Evolutionary conservation across 495 filamentous ascomycete species (phyloP), one percentile per base, ranked within the genome.

Genomic region (Aspergillus homomorphus): DNA sequence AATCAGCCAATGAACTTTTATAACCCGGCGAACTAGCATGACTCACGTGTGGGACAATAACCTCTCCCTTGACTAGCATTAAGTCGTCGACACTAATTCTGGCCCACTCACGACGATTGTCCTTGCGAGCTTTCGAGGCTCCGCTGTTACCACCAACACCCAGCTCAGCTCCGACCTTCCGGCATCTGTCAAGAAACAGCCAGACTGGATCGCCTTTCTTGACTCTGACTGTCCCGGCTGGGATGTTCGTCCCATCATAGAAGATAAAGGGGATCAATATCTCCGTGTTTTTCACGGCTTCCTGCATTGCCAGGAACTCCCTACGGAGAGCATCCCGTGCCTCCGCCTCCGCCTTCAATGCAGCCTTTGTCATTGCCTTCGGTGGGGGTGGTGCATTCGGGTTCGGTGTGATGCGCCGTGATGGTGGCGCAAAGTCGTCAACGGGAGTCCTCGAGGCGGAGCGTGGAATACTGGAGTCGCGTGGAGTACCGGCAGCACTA

Each of bases 181-280:
- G 77, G 61, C 90, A 92, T 61, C 89, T 84, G 69, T 98, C 94
- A 4, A 98, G 76, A 59, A 97, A 96, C 14, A 96, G 66, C 92
- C 93, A 97, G 16, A 94, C 77, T 51, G 82, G 85, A 62, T 97
- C 92, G 0, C 94, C 94, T 67, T 98, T 98, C 74, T 91, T 97
- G 52, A 97, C 84, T 61, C 84, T 84, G 66, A 86, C 93, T 19
- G 80, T 76, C 20, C 95, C 88, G 23, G 89, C 87, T 1, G 92
- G 87, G n/a, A 90, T 92, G 70, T 94, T 93, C 4, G 91, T 95
- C n/a, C 94, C 94, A 58, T 98, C 95, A 72, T 96, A 98, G 67
- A 98, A 98, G 21, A 97, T 91, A 72, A 98, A 98, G 0, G 94
- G 94, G 3, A 98, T 90, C 43, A 87, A 77, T 20, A 98, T 91